Base-by-base conservation (phyloP, 805 yeast genomes). In the Yarrowia sp. region DNA sequence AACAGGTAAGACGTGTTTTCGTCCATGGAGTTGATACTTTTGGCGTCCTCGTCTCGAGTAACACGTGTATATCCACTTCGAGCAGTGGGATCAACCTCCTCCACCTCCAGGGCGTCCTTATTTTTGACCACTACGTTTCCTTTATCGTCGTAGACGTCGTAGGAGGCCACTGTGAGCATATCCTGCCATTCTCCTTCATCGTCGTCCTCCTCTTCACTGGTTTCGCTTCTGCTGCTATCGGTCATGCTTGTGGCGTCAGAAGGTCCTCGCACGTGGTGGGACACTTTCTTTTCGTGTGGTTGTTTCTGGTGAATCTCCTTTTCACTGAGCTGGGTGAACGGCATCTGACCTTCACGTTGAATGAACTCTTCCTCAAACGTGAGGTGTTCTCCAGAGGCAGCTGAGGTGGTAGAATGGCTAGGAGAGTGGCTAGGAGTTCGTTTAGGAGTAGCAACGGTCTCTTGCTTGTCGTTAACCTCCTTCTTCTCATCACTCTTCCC, bases 11-110 rank as follows among this genome's bases (percentile, higher is more conserved):
- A 87, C 0, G 89, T 86, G 69, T 83, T 81, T 65, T 81, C 83
- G 72, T 86, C 87, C 67, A 80, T 70, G 5, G 85, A 79, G 43
- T 76, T 79, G 39, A 83, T 79, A 70, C 89, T 90, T 71, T 87
- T 86, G 20, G 88, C 88, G 9, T 95, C 98, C 71, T 88, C 92
- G 72, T 91, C 95, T 1, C 87, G 90, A 36, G 92, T 91, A 9
- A 95, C 89, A 73, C 96, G 88, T 0, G 98, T 95, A 76, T 95
- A 95, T 0, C 96, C 94, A 33, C 82, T 85, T 47, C 84, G 84
- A 0, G 86, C 86, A 15, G 79, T 81, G 36, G 82, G 80, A 20
- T 79, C 76, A 10, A 64, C 72, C 19, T 71, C 74, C 15, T 69
- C 71, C 34, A 69, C 70, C 24, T 71, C 73, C 10, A 71, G 74